Base-by-base conservation (phyloP, 2,329 filamentous ascomycete species). In the Penicillium hordei region DNA sequence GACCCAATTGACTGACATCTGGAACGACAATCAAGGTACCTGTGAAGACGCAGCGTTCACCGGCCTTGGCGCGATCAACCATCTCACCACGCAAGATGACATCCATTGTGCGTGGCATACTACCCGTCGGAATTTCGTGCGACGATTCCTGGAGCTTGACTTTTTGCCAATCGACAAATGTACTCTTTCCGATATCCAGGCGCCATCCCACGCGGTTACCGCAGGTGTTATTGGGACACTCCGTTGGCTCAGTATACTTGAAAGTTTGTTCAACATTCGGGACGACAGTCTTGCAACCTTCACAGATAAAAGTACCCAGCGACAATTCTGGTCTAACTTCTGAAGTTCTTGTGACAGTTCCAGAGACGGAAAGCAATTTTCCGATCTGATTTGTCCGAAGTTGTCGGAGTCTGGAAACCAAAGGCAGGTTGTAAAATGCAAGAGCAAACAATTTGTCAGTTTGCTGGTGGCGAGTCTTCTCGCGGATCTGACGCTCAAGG, bases 111-210 rank as follows among this genome's bases (percentile, higher is more conserved):
- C 94, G 86, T 25, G 94, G 94, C 94, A 99, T 99, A 78, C 93
- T 97, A 54, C 94, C 94, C 0, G 94, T 99, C 0, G 94, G 94
- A 38, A 99, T 99, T 73, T 99, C 94, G 4, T 93, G 93, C 65
- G 92, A 96, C 79, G 97, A 99, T 76, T 99, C 94, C 76, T 99
- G 94, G 60, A 97, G 91, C 62, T 95, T 90, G 25, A 97, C 92
- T 75, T 97, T 97, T 73, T 99, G 94, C 94, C 94, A 99, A 78
- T 99, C 94, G 60, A 99, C 90, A 72, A 99, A 99, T 0, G 93
- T 97, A 75, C 93, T 97, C 75, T 96, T 93, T 43, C 91, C 85
- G 69, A 99, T 97, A 68, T 99, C 93, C n/a, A 99, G 79, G 64
- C 92, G 87, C 94, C 94, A 99, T n/a, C 90, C 91, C 58, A 88